Evolutionary conservation across 331 rosid species (phyloP).

Genomic region (Rosa hybrid): DNA sequence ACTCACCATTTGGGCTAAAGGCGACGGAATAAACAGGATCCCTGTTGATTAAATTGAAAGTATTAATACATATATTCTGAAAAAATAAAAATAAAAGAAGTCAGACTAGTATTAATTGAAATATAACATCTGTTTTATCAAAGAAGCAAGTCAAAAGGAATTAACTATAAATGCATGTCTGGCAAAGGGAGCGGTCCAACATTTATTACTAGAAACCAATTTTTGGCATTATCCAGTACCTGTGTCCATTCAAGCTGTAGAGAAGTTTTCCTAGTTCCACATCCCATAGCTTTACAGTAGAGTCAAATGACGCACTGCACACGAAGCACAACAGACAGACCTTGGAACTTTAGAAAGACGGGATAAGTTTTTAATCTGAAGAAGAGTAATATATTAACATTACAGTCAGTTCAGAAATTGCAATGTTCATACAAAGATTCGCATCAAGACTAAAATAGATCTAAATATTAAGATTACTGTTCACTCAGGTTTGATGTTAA

Average conservation of each 20-base stretch:
- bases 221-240: constrained; percentile 39
- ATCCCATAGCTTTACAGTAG: constrained; percentile 93
- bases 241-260: constrained; percentile 76
- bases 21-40: constrained; percentile 95
- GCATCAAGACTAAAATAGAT: not conserved
- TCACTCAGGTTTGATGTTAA: not conserved
- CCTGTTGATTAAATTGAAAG: constrained; percentile 45
- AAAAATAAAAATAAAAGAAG: not conserved
- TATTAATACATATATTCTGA: not conserved
- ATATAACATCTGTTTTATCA: not conserved
- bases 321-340: constrained; percentile 18
- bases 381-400: not conserved
- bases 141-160: not conserved
- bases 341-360: constrained; percentile 3
- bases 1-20: constrained; percentile 93
- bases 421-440: not conserved
- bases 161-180: not conserved
- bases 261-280: constrained; percentile 77
- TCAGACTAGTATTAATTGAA: not conserved
- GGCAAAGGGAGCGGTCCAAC: not conserved
- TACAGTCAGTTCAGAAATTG: not conserved
- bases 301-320: constrained; percentile 91
- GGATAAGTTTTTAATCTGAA: not conserved
- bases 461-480: not conserved
- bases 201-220: not conserved